Conservation (phyloP, 495 filamentous ascomycete genomes). For the Penicillium lividum region DNA sequence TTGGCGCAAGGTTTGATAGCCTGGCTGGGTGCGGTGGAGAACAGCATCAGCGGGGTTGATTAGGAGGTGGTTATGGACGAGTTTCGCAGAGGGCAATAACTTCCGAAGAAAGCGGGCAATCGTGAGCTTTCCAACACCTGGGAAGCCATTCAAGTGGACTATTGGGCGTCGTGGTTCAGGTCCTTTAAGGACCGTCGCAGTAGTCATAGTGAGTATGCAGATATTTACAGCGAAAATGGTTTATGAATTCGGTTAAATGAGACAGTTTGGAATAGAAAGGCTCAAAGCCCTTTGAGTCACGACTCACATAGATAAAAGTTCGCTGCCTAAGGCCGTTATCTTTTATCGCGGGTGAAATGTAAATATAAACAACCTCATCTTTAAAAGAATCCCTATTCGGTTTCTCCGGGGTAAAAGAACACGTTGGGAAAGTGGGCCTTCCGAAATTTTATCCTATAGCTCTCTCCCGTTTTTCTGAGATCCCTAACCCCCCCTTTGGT, state of each 20-base stretch:
- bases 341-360: slow-evolving; percentile 20
- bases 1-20: slow-evolving; percentile 1
- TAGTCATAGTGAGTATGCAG: too few relatives aligned
- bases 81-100: not conserved
- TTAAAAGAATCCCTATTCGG: slow-evolving; percentile 5
- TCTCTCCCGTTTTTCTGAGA: not conserved
- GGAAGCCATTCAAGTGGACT: not conserved
- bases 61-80: slow-evolving; percentile 8
- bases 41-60: slow-evolving; percentile 8
- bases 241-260: not conserved
- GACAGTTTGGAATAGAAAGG: not conserved
- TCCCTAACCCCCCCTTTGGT: not conserved
- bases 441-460: not conserved
- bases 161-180: not conserved
- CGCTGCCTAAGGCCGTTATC: slow-evolving; percentile 30
- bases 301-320: not conserved
- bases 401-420: slow-evolving; percentile 1
- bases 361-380: slow-evolving; percentile 29
- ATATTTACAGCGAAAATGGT: too few relatives aligned
- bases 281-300: not conserved
- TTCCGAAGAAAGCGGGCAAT: not conserved
- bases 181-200: too few relatives aligned
- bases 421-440: slow-evolving; percentile 7
- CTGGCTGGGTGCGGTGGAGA: slow-evolving; percentile 7
- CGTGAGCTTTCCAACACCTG: not conserved